Evolutionary conservation across 2,329 filamentous ascomycete species (phyloP), one percentile per base, ranked within the genome.

Genomic region (Xylaria sp.): DNA sequence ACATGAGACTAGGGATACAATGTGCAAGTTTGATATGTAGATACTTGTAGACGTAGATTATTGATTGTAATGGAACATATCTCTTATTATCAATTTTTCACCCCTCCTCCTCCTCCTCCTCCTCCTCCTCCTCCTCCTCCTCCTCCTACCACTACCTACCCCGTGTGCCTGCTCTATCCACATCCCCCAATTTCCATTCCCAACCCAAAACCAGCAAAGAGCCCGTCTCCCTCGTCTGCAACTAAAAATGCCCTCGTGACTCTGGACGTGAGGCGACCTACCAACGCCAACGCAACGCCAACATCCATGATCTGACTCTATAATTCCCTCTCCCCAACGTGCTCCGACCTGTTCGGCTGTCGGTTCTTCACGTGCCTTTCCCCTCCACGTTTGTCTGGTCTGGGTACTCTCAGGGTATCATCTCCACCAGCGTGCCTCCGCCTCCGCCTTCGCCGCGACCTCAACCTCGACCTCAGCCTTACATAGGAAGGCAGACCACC

Each of bases 191-290:
- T 43, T 31, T 46, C 28, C 28, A 56, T 58, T 36, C 52, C 57
- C 57, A 68, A 62, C 43, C 64, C 68, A 25, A 67, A 64, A 62
- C n/a, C 49, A 70, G 67, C 67, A 69, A 67, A 65, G 48, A 67
- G 41, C 59, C 54, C 41, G 49, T 62, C 41, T 64, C 23, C 64
- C 64, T 67, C 57, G 64, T 51, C 55, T 69, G 64, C 67, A 39
- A 60, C 64, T 69, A 67, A 70, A 70, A 62, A 64, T 67, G 68
- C 15, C 68, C 68, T 67, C 64, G 68, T 70, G 68, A 70, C 68
- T 70, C 56, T n/a, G n/a, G 52, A 10, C 48, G 33, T 62, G 49
- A 58, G 58, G 54, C 64, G 46, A 54, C 49, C 52, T 48, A 5
- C 39, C 23, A 48, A 36, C 23, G 39, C n/a, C 56, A 49, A 52